Evolutionary conservation across 116 monocot genomes (phyloP), one percentile per base, ranked within the genome.

Genomic region (Phalaenopsis hybrid): DNA sequence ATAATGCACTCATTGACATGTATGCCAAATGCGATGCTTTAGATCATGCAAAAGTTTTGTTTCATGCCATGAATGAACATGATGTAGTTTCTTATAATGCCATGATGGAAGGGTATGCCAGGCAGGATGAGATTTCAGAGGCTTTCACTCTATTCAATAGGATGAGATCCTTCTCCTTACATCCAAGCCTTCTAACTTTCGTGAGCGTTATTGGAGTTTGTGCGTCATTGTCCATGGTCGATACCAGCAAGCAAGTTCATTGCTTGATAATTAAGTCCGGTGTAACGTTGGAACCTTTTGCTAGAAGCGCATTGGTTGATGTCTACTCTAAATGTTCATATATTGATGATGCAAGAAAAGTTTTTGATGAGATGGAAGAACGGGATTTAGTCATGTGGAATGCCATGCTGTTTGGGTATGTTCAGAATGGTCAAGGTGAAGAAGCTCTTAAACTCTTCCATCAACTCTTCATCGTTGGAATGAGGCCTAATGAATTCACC

Each of bases 41-140:
- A 65, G 37, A 12, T 33, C 87, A 90, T 75, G 92, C 96, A 13
- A 90, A 86, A 79, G 12, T 77, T 75, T 51, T 84, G 21, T 93
- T 96, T 74, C 83, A 90, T 80, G 48, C 49, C 61, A 87, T 92
- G 59, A 37, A 44, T 20, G 81, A 80, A 44, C 83, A 89, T 20
- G 85, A 92, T 84, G 83, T 85, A 37, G 75, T 96, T 82, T 89
- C 93, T 55, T 96, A 88, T 78, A 96, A 96, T 88, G 85, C 93
- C 4, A 93, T 96, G 90, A 93, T 96, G 31, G 92, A 96, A 89
- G 91, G 93, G 2, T 89, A 89, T 86, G 89, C 93, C n/a, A 84
- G 77, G 12, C 83, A 89, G 8, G 88, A 82, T 18, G 81, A 89
- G 28, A 76, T 92, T 33, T n/a, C 34, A 3, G 88, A 88, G 20